Percentiles rank a stretch among this genome's conserved stretches.
phyloP scores from a whole-genome alignment of 2,329 filamentous ascomycete genomes.

The Ceratocystis cubensis region DNA sequence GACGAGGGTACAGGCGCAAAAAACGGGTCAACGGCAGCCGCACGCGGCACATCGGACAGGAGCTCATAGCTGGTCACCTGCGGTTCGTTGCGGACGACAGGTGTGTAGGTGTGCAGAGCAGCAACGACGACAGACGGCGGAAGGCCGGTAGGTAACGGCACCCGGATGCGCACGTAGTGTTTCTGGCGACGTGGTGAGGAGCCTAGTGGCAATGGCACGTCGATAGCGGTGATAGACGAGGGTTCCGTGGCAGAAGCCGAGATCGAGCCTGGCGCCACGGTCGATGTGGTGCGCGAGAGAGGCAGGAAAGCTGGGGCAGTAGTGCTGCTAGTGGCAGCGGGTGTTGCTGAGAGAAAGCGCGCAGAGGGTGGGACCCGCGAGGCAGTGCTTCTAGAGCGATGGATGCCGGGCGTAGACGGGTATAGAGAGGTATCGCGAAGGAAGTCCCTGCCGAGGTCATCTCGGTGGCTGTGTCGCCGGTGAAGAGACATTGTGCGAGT shows the following conservation, averaged over 20 bases:
- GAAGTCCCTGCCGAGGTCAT: background rate
- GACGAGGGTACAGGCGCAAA: conserved; percentile 26
- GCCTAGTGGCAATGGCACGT: conserved; percentile 21
- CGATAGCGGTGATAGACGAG: conserved; percentile 12
- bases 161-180: conserved; percentile 29
- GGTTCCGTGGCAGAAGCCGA: conserved; percentile 27
- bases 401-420: background rate
- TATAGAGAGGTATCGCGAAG: background rate
- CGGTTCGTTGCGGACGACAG: conserved; percentile 33
- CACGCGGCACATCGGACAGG: conserved; percentile 27
- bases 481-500: conserved; percentile 2
- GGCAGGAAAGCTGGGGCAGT: conserved; percentile 9
- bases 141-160: conserved; percentile 33
- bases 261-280: conserved; percentile 6
- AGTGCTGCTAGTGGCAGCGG: background rate
- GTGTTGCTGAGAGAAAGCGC: background rate
- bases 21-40: conserved; percentile 32
- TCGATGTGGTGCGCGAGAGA: conserved; percentile 4
- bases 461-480: conserved; percentile 3
- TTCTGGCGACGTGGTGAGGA: conserved; percentile 20
- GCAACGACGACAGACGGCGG: conserved; percentile 30
- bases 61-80: conserved; percentile 30
- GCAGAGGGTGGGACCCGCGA: background rate
- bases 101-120: conserved; percentile 31
- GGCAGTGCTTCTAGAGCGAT: conserved; percentile 2